Conservation (phyloP, 2,329 filamentous ascomycete species). For the Pleoardoris graminearum region DNA sequence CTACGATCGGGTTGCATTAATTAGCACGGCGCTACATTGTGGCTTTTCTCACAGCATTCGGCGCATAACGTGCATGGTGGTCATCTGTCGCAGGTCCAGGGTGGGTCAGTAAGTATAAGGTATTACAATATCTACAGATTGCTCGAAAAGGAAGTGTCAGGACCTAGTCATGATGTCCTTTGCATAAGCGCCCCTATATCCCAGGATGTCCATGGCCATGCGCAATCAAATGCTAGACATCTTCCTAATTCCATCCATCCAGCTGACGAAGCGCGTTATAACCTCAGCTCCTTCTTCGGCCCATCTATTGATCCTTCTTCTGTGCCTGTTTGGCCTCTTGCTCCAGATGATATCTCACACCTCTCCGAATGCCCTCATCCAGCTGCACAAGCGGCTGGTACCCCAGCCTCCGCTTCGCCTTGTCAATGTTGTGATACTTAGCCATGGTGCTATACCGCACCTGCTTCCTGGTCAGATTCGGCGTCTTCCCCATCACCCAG, state of each 20-base stretch:
- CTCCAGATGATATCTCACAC: constrained; percentile 48
- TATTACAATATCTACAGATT: constrained; percentile 7
- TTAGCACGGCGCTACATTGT: not conserved
- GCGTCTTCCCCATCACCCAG: constrained; percentile 50
- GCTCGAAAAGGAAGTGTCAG: not conserved
- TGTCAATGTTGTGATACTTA: constrained; percentile 75
- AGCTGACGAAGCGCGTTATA: too few species aligned
- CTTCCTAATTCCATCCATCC: too few species aligned
- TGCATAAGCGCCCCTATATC: not conserved
- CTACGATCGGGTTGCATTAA: not conserved
- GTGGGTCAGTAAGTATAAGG: not conserved
- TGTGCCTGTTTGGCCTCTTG: constrained; percentile 34
- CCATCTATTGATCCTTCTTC: constrained; percentile 46
- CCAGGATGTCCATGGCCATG: not conserved
- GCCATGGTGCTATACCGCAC: constrained; percentile 73
- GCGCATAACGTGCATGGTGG: not conserved
- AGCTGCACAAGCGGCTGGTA: constrained; percentile 70
- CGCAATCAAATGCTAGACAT: not conserved
- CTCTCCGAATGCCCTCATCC: constrained; percentile 62
- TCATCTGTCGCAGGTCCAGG: not conserved
- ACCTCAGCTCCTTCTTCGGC: too few species aligned
- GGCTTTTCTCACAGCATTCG: not conserved
- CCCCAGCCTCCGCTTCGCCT: constrained; percentile 71
- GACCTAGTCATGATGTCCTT: not conserved
- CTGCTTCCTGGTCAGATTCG: constrained; percentile 52